Percentiles rank a stretch among this genome's conserved stretches.
Evolutionary conservation across 768 basidiomycete genomes (phyloP).

Genomic region (Kwoniella sp.): DNA sequence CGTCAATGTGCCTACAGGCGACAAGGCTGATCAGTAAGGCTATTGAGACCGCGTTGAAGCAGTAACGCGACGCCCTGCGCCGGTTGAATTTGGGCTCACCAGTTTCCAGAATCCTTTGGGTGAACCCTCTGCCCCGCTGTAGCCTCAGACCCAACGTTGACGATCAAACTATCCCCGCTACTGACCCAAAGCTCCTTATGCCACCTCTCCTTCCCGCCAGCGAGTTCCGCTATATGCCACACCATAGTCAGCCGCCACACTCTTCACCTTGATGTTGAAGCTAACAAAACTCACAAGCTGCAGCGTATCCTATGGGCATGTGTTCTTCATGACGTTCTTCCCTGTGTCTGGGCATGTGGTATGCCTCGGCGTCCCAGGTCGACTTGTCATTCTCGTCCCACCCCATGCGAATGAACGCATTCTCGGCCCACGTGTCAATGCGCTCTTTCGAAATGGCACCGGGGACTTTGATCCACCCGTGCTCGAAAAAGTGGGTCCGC

Average conservation of each 20-base stretch:
- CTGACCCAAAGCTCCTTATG: background rate
- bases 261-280: no score
- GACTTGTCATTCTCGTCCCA: slow-evolving; percentile 30
- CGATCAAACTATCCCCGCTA: background rate
- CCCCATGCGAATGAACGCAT: slow-evolving; percentile 17
- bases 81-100: background rate
- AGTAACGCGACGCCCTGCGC: background rate
- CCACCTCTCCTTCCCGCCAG: background rate
- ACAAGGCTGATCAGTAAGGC: background rate
- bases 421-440: slow-evolving; percentile 26
- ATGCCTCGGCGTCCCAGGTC: slow-evolving; percentile 32
- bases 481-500: slow-evolving; percentile 30
- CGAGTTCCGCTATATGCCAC: background rate
- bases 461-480: slow-evolving; percentile 29
- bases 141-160: background rate
- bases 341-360: slow-evolving; percentile 29
- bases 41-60: background rate
- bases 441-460: slow-evolving; percentile 24
- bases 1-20: background rate
- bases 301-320: background rate
- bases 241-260: background rate
- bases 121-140: background rate
- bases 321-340: slow-evolving; percentile 23
- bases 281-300: background rate
- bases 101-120: background rate